Percentiles rank a stretch among this genome's conserved stretches.
phyloP scores from a whole-genome alignment of 1,284 basidiomycete species.

The Trichosporon coremiiforme region DNA sequence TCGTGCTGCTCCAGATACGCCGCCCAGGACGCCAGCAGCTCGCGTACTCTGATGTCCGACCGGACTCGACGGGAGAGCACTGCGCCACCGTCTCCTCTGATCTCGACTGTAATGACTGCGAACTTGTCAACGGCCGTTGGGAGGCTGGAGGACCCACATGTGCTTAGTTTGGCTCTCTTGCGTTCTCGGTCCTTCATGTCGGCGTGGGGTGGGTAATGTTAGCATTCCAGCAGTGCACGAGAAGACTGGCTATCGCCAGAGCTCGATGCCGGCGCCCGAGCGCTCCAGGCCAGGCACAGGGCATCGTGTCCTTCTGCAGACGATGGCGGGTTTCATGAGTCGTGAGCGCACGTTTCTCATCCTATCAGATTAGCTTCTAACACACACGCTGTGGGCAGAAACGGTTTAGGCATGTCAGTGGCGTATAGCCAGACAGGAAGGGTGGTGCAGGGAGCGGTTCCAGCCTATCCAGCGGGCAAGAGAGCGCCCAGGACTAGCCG shows the following conservation, averaged over 20 bases:
- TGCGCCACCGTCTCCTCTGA: not conserved
- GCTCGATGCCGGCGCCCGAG: not conserved
- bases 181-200: not conserved
- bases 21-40: not conserved
- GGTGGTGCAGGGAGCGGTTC: too few relatives aligned
- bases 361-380: too few relatives aligned
- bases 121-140: not conserved
- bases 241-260: not conserved
- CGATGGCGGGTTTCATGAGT: too few relatives aligned
- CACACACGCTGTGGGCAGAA: too few relatives aligned
- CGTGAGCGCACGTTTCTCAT: too few relatives aligned
- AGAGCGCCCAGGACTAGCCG: too few relatives aligned
- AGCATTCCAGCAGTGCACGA: not conserved
- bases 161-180: conserved; percentile 2
- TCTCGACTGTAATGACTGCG: conserved; percentile 7
- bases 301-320: too few relatives aligned
- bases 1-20: not conserved
- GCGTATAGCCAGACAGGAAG: too few relatives aligned
- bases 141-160: not conserved
- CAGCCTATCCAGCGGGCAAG: too few relatives aligned
- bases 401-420: too few relatives aligned
- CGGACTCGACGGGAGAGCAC: not conserved
- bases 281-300: not conserved
- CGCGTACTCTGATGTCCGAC: not conserved
- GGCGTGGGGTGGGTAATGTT: not conserved